phyloP scores from a whole-genome alignment of 1,284 basidiomycete genomes.

The Ustilago loliicola region DNA sequence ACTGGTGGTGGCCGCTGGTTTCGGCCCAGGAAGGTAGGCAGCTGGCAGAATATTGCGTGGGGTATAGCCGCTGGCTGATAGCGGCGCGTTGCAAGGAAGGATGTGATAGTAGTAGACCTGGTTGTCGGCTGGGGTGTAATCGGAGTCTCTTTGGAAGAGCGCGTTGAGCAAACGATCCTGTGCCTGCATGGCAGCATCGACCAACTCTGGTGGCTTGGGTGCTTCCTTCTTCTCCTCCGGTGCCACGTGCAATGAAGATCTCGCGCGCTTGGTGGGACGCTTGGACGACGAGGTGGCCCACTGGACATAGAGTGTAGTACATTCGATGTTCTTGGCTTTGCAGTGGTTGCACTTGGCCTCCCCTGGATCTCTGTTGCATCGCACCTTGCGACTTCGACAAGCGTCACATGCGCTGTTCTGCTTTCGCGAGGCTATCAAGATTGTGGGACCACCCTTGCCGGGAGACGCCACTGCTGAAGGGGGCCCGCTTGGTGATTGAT shows the following conservation, averaged over 20 bases:
- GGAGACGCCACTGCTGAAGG: constrained; percentile 26
- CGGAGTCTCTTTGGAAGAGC: constrained; percentile 47
- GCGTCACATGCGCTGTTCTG: constrained; percentile 65
- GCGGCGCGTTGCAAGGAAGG: constrained; percentile 32
- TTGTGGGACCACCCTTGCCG: constrained; percentile 24
- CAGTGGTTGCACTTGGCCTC: constrained; percentile 62
- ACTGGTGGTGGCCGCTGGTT: constrained; percentile 46
- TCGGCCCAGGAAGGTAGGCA: constrained; percentile 35
- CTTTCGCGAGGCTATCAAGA: constrained; percentile 56
- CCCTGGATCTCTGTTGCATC: constrained; percentile 53
- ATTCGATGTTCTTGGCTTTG: constrained; percentile 61
- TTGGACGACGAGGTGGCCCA: constrained; percentile 59
- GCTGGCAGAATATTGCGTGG: constrained; percentile 34
- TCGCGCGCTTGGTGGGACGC: constrained; percentile 51
- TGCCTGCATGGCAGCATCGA: constrained; percentile 30
- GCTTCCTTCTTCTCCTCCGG: constrained; percentile 38
- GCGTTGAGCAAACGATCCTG: constrained; percentile 44
- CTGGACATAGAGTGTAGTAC: constrained; percentile 62
- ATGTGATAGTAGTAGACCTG: constrained; percentile 28
- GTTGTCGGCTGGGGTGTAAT: constrained; percentile 30
- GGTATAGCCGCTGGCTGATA: constrained; percentile 28
- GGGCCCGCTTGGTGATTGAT: constrained; percentile 16
- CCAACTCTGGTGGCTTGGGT: constrained; percentile 40
- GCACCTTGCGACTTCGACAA: constrained; percentile 61
- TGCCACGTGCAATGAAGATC: constrained; percentile 28